These are phyloP conservation scores for Cutaneotrichosporon dermatis DNA, from an alignment of 1,284 basidiomycete species.

Conservation along the genomic window DNA sequence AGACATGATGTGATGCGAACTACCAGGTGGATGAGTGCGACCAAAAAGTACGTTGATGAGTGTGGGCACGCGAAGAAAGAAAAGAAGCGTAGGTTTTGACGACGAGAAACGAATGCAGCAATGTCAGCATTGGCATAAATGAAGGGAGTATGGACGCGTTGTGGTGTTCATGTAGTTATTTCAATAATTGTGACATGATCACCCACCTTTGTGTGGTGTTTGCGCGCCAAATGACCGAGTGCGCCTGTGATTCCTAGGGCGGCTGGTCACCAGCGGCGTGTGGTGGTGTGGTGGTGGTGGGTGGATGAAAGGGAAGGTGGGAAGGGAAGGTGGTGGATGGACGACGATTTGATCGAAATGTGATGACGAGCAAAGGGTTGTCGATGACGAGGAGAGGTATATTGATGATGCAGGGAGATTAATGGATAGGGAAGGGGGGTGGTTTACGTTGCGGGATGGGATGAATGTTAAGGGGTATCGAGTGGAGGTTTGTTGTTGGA, in stretches of 20 bases:
- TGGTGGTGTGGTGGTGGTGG: too few species aligned
- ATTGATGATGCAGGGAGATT: conserved; percentile 3
- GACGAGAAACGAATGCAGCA: neutral
- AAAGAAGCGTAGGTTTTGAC: neutral
- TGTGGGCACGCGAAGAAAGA: neutral
- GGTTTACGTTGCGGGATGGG: neutral
- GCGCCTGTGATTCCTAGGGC: conserved; percentile 3
- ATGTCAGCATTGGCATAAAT: conserved; percentile 12
- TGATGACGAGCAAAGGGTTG: neutral
- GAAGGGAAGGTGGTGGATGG: neutral
- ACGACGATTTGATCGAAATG: too few species aligned
- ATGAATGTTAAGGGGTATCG: neutral
- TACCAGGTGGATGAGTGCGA: neutral
- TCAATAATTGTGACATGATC: conserved; percentile 10
- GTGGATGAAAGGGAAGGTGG: neutral
- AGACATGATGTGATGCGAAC: conserved; percentile 8
- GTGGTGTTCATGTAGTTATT: conserved; percentile 1
- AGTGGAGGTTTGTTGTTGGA: neutral
- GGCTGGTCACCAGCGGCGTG: conserved; percentile 8
- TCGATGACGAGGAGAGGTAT: conserved; percentile 2
- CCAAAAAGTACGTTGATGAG: neutral
- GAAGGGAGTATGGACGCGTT: neutral
- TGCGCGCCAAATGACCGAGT: conserved; percentile 10
- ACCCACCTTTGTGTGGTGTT: conserved; percentile 12
- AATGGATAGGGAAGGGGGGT: neutral